These are phyloP conservation scores for Tripterygium wilfordii DNA, from an alignment of 177 flowering plant species.

Conservation along the genomic window DNA sequence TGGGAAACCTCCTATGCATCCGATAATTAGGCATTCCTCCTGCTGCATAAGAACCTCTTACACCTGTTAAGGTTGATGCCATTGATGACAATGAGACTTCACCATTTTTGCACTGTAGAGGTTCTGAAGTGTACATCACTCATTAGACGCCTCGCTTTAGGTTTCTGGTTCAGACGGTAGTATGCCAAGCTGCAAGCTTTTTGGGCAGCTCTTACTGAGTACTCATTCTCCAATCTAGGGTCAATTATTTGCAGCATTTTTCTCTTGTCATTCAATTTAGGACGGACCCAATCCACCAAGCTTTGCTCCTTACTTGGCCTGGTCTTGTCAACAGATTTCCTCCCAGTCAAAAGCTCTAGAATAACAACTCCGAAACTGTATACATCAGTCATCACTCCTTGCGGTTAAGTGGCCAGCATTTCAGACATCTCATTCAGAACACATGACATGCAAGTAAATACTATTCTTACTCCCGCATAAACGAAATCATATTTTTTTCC, in stretches of 20 bases:
- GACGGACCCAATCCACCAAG: constrained; percentile 96
- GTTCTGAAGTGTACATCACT: constrained; percentile 94
- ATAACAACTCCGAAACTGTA: constrained; percentile 99
- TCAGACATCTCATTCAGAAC: constrained; percentile 3
- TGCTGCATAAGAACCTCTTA: constrained; percentile 31
- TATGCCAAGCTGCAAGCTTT: constrained; percentile 96
- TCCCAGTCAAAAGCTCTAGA: constrained; percentile 86
- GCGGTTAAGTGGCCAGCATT: constrained; percentile 90
- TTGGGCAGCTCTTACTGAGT: constrained; percentile 90
- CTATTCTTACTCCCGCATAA: no score
- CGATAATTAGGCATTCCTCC: constrained; percentile 46
- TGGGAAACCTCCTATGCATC: constrained; percentile 40
- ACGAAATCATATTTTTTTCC: no score
- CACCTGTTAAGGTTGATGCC: constrained; percentile 14
- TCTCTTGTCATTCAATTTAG: constrained; percentile 88
- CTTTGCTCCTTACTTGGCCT: constrained; percentile 90
- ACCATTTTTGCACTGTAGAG: constrained; percentile 57
- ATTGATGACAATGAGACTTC: constrained; percentile 30
- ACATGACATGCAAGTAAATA: neutral
- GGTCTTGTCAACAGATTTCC: constrained; percentile 89
- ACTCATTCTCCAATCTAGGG: constrained; percentile 83
- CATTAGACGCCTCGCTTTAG: constrained; percentile 98
- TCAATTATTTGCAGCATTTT: constrained; percentile 87
- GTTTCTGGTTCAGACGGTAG: constrained; percentile 93
- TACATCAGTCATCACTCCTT: constrained; percentile 92